These are phyloP conservation scores for Styphnolobium japonicum DNA, from an alignment of 306 rosid genomes.

Conservation along the genomic window DNA sequence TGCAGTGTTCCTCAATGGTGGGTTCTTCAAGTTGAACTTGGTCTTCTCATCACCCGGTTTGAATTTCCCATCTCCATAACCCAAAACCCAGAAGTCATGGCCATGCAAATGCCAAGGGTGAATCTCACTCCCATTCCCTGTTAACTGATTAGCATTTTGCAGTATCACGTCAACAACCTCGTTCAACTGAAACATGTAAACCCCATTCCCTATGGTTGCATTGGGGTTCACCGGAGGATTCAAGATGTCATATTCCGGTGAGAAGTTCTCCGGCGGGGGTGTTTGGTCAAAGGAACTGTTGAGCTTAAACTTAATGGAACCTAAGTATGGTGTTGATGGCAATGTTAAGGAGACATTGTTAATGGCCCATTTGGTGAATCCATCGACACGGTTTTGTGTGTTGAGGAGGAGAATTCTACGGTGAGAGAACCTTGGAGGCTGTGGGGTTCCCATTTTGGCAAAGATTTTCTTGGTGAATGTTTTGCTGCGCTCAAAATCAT, in stretches of 20 bases:
- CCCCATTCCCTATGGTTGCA: slow-evolving; percentile 46
- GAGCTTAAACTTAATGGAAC: slow-evolving; percentile 29
- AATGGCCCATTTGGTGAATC: slow-evolving; percentile 70
- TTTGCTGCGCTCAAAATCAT: slow-evolving; percentile 62
- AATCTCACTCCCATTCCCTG: slow-evolving; percentile 47
- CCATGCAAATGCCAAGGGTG: slow-evolving; percentile 98
- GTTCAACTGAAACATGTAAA: slow-evolving; percentile 37
- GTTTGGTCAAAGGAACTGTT: slow-evolving; percentile 28
- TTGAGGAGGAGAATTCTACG: slow-evolving; percentile 66
- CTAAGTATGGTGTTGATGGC: slow-evolving; percentile 72
- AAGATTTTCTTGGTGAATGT: slow-evolving; percentile 46
- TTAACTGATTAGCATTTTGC: slow-evolving; percentile 62
- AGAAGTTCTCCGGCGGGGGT: slow-evolving; percentile 47
- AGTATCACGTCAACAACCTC: slow-evolving; percentile 59
- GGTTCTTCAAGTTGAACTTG: slow-evolving; percentile 58
- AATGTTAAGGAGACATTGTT: slow-evolving; percentile 63
- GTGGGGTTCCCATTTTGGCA: slow-evolving; percentile 57
- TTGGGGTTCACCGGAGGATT: slow-evolving; percentile 40
- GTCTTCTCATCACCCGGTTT: slow-evolving; percentile 26
- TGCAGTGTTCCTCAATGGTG: slow-evolving; percentile 69
- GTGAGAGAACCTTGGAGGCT: slow-evolving; percentile 47
- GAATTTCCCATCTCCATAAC: slow-evolving; percentile 80
- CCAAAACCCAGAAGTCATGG: slow-evolving; percentile 87
- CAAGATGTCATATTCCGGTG: slow-evolving; percentile 39
- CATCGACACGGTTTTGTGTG: slow-evolving; percentile 64